These are phyloP conservation scores for Xerocomus spinulosus DNA, from an alignment of 768 basidiomycete genomes.

Conservation along the genomic window DNA sequence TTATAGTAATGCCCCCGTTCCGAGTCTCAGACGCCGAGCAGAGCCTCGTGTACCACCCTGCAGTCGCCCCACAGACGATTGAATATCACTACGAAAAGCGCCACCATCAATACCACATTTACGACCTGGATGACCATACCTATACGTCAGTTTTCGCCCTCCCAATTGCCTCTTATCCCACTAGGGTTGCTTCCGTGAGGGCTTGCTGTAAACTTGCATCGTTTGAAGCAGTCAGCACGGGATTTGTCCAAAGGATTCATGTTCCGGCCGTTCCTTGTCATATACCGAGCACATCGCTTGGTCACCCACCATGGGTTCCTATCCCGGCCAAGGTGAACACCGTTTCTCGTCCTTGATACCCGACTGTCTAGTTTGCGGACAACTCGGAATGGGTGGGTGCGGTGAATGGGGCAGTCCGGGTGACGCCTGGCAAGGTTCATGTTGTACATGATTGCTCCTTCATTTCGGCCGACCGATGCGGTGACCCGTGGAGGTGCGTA, in stretches of 20 bases:
- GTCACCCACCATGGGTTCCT: too few species aligned
- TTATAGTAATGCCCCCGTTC: too few species aligned
- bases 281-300: neutral
- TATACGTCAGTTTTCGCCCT: too few species aligned
- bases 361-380: neutral
- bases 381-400: neutral
- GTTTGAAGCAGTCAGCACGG: neutral
- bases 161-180: too few species aligned
- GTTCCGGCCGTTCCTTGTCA: neutral
- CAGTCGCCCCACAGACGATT: too few species aligned
- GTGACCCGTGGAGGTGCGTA: conserved; percentile 4
- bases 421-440: neutral
- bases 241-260: neutral
- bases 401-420: neutral
- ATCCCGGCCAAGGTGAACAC: neutral
- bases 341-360: conserved; percentile 1
- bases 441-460: neutral
- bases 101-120: too few species aligned
- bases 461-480: conserved; percentile 6
- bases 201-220: neutral
- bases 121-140: too few species aligned
- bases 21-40: too few species aligned
- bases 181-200: too few species aligned
- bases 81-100: too few species aligned
- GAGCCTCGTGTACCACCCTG: too few species aligned